These are phyloP conservation scores for Debaryomyces sp. DNA, from an alignment of 1,139 yeast genomes.

Conservation along the genomic window DNA sequence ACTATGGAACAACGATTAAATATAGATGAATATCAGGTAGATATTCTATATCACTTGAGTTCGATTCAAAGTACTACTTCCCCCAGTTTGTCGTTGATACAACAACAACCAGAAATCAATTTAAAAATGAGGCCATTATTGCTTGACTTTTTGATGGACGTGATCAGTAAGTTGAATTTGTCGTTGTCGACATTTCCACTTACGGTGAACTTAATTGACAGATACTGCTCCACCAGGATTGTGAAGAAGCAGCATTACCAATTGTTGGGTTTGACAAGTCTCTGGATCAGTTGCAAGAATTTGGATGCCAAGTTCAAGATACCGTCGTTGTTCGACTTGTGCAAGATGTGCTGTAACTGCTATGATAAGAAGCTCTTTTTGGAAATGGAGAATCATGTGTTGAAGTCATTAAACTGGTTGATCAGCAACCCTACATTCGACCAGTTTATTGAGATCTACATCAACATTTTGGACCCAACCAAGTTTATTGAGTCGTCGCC, in stretches of 20 bases:
- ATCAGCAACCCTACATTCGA: slow-evolving; percentile 62
- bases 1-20: slow-evolving; percentile 5
- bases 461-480: slow-evolving; percentile 28
- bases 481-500: slow-evolving; percentile 25
- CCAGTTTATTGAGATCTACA: slow-evolving; percentile 58
- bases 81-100: slow-evolving; percentile 45
- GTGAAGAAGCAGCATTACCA: slow-evolving; percentile 64
- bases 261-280: slow-evolving; percentile 66
- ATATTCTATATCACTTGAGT: slow-evolving; percentile 43
- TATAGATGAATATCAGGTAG: slow-evolving; percentile 43
- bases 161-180: slow-evolving; percentile 50
- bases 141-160: slow-evolving; percentile 57
- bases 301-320: slow-evolving; percentile 69
- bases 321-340: slow-evolving; percentile 57
- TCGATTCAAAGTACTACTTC: slow-evolving; percentile 34
- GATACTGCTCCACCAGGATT: slow-evolving; percentile 51
- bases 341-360: slow-evolving; percentile 65
- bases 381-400: slow-evolving; percentile 69
- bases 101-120: slow-evolving; percentile 55
- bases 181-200: slow-evolving; percentile 56
- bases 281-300: slow-evolving; percentile 77
- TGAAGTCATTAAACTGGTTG: slow-evolving; percentile 61
- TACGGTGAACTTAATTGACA: slow-evolving; percentile 55
- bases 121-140: slow-evolving; percentile 53
- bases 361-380: slow-evolving; percentile 61